These are phyloP conservation scores for Colletotrichum cereale DNA, from an alignment of 2,329 filamentous ascomycete species.

Conservation along the genomic window DNA sequence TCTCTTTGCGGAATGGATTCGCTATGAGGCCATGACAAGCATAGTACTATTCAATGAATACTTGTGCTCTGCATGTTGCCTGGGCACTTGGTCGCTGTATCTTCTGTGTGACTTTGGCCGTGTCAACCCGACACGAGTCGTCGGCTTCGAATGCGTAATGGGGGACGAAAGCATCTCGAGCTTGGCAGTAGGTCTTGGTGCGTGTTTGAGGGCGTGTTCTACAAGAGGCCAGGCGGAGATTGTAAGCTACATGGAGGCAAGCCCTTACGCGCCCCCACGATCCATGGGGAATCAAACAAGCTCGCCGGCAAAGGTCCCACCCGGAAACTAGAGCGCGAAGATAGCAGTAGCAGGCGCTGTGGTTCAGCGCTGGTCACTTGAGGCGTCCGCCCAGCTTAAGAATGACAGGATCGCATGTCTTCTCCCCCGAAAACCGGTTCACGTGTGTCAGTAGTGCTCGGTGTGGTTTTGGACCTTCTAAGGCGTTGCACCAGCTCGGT, in stretches of 20 bases:
- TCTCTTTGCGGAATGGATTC: slow-evolving; percentile 3
- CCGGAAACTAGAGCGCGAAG: slow-evolving; percentile 55
- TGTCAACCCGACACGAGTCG: not conserved
- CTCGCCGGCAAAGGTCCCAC: slow-evolving; percentile 55
- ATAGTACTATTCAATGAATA: slow-evolving; percentile 32
- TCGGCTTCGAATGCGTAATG: not conserved
- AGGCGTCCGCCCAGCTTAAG: slow-evolving; percentile 38
- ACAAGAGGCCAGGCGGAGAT: slow-evolving; percentile 51
- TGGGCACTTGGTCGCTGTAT: not conserved
- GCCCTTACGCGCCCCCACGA: slow-evolving; percentile 53
- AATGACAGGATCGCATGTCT: slow-evolving; percentile 64
- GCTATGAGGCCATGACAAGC: slow-evolving; percentile 31
- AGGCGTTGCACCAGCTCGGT: not conserved
- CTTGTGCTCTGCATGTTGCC: not conserved
- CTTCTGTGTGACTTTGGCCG: not conserved
- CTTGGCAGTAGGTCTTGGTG: slow-evolving; percentile 49
- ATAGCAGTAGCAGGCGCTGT: slow-evolving; percentile 53
- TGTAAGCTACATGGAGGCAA: slow-evolving; percentile 42
- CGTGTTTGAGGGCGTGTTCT: slow-evolving; percentile 56
- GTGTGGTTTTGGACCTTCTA: not conserved
- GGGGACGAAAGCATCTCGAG: not conserved
- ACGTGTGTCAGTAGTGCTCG: not conserved
- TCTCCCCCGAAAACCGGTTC: slow-evolving; percentile 51
- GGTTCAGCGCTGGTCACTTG: slow-evolving; percentile 48
- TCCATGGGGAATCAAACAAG: slow-evolving; percentile 54